Conservation (phyloP, 1,284 basidiomycete species). For the Pholiota adiposa region DNA sequence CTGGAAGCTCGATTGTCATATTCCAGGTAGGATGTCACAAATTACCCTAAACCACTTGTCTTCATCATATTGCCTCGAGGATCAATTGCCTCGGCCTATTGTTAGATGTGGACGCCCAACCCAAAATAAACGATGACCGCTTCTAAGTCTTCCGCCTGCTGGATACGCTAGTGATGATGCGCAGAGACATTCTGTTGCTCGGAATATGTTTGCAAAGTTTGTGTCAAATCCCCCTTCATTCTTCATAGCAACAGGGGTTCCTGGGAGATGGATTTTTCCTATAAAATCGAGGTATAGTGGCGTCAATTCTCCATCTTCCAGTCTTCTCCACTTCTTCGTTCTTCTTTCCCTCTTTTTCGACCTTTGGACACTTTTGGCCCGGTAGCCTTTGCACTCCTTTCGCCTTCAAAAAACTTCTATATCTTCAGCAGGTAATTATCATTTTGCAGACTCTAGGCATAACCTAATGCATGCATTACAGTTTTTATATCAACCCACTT, state of each 20-base stretch:
- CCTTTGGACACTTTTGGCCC: slow-evolving; percentile 4
- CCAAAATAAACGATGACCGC: background rate
- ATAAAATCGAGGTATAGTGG: background rate
- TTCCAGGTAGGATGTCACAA: too few species aligned
- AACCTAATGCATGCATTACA: background rate
- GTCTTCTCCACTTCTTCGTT: slow-evolving; percentile 3
- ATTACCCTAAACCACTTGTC: background rate
- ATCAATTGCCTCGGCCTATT: background rate
- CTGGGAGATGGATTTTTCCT: background rate
- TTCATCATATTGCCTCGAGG: background rate
- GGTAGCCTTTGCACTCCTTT: slow-evolving; percentile 3
- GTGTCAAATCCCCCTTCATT: background rate
- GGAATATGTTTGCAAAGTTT: background rate
- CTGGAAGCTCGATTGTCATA: too few species aligned
- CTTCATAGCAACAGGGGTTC: slow-evolving; percentile 2
- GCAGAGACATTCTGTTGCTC: background rate
- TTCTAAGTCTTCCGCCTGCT: background rate
- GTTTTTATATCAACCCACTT: slow-evolving; percentile 18
- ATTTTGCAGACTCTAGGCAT: background rate
- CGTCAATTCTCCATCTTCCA: slow-evolving; percentile 5
- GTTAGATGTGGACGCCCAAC: background rate
- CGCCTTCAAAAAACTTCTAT: background rate
- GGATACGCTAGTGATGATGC: background rate
- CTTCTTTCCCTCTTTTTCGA: slow-evolving; percentile 4
- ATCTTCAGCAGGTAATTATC: background rate